Percentiles rank a stretch among this genome's conserved stretches.
Conservation (phyloP, 495 filamentous ascomycete species). For the Beverwykella pulmonaria region DNA sequence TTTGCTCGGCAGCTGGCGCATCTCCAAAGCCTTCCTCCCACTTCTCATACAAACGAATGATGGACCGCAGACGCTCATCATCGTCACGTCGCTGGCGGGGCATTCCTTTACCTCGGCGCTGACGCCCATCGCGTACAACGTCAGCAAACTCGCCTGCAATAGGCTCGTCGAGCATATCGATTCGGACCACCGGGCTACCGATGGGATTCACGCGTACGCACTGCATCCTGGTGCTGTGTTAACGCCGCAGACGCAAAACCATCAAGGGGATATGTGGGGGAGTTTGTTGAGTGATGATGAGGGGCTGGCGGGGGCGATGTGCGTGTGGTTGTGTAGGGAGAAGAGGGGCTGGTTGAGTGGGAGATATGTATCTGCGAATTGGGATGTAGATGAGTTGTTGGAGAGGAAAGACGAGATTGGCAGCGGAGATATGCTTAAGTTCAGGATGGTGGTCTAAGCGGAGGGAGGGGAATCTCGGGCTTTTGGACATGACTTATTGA, state of each 20-base stretch:
- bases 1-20: conserved; percentile 29
- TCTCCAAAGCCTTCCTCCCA: conserved; percentile 34
- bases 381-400: conserved; percentile 37
- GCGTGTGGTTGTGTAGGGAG: conserved; percentile 36
- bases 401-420: conserved; percentile 28
- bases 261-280: conserved; percentile 26
- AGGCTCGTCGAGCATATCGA: conserved; percentile 35
- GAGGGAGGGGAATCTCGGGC: not conserved
- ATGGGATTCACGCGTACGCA: conserved; percentile 38
- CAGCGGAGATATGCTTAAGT: conserved; percentile 32
- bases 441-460: conserved; percentile 37
- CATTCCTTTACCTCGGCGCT: conserved; percentile 11
- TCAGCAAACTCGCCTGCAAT: conserved; percentile 35
- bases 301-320: conserved; percentile 33
- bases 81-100: conserved; percentile 27
- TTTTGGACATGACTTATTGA: no score
- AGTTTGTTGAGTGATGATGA: conserved; percentile 35
- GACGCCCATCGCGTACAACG: conserved; percentile 37
- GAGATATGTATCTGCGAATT: conserved; percentile 35
- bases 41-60: conserved; percentile 25
- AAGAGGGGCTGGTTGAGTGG: conserved; percentile 37
- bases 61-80: conserved; percentile 37
- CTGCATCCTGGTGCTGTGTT: conserved; percentile 43
- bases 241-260: conserved; percentile 38
- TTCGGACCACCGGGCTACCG: conserved; percentile 28